A percentile compares a stretch with the other conserved stretches of the same genome.
Conservation (phyloP, 2,329 filamentous ascomycete genomes). For the Paraphaeosphaeria minitans region DNA sequence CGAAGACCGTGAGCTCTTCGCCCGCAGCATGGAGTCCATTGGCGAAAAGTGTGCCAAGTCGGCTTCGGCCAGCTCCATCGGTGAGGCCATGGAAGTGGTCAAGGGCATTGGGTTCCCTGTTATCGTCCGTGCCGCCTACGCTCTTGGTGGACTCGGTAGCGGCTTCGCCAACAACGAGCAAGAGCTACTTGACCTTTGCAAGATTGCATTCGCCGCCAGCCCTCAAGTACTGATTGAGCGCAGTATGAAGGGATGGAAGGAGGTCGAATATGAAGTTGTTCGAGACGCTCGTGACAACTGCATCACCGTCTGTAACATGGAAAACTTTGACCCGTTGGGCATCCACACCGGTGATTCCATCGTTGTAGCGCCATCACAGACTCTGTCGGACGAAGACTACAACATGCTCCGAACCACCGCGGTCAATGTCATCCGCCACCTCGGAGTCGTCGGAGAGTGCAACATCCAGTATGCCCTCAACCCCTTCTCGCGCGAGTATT, state of each 20-base stretch:
- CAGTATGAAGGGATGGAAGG: conserved; percentile 99
- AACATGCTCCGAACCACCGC: conserved; percentile 98
- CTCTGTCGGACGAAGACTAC: conserved; percentile 95
- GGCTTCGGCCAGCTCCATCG: conserved; percentile 83
- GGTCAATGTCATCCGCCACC: conserved; percentile 94
- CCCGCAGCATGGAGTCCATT: conserved; percentile 97
- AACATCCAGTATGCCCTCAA: conserved; percentile 99
- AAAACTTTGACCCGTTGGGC: conserved; percentile 98
- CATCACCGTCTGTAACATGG: conserved; percentile 99
- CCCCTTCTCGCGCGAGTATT: conserved; percentile 93
- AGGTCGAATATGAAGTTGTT: conserved; percentile 98
- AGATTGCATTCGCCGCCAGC: conserved; percentile 92
- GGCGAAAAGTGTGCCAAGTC: conserved; percentile 98
- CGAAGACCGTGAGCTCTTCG: conserved; percentile 96
- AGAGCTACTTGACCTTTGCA: conserved; percentile 84
- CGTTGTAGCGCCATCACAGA: conserved; percentile 96
- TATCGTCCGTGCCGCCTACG: conserved; percentile 95
- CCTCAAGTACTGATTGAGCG: conserved; percentile 96
- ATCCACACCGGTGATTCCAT: conserved; percentile 99
- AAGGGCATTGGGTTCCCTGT: conserved; percentile 94
- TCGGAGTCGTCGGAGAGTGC: conserved; percentile 97
- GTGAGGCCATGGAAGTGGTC: conserved; percentile 87
- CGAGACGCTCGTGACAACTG: conserved; percentile 96
- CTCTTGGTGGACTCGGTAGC: conserved; percentile 90
- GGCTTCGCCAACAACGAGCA: conserved; percentile 90